Evolutionary conservation across 176 grass and related monocot genomes (phyloP), one percentile per base, ranked within the genome.

Genomic region (Paspalum notatum): DNA sequence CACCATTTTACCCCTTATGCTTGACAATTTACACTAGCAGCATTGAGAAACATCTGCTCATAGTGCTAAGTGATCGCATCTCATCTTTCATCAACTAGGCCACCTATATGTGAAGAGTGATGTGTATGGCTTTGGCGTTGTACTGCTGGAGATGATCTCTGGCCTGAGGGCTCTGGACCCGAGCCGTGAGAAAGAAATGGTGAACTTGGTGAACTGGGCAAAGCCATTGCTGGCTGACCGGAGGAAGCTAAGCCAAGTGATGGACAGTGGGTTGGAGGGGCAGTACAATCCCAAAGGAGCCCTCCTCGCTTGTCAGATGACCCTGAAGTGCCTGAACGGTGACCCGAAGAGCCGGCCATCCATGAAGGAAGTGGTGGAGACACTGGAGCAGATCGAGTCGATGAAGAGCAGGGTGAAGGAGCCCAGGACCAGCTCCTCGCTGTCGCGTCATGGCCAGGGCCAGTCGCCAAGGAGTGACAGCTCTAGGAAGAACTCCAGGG

Each of bases 101-200:
- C 94, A 97, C 82, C 77, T 97, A 13, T 97, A 97, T 83, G 94
- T 97, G 83, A 97, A 94, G 75, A 97, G 91, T 25, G 94, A 97
- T 49, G 94, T 97, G 14, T 97, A 97, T 4, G 94, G 89, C 24
- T 97, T 90, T 4, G 91, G 94, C 0, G 94, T 97, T 1, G 89
- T 97, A 58, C 82, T 97, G 26, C 82, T 97, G 32, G 94, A 97
- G 82, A 92, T 94, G 85, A 83, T 97, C 12, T 88, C 91, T 1
- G 94, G 94, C 11, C 85, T 84, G 84, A 87, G 91, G 60, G 91
- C 89, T 0, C 40, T 92, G 24, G 91, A 97, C 80, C 25, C 58
- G 0, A 80, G 64, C 25, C 87, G 91, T 8, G 63, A 69, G 0
- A 80, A 51, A 0, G 87, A 63, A 62, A 84, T 92, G 68, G 71